Conservation (phyloP, 305 asterid species). For the Fraxinus sp. region DNA sequence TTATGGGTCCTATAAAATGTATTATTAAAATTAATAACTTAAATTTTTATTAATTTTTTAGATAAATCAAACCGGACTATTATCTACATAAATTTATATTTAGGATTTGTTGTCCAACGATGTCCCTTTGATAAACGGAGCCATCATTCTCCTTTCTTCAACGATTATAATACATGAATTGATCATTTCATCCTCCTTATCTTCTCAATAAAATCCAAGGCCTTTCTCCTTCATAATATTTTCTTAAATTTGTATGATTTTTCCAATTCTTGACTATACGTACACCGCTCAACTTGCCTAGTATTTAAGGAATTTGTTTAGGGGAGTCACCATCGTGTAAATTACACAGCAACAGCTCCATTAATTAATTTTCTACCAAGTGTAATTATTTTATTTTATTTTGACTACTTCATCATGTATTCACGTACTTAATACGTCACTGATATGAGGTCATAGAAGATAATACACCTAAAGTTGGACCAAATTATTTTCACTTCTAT, state of each 20-base stretch:
- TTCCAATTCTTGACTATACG: not conserved
- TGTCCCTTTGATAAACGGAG: not conserved
- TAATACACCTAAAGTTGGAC: not conserved
- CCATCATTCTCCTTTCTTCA: not conserved
- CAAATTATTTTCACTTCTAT: not conserved
- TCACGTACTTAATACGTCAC: not conserved
- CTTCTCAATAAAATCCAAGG: not conserved
- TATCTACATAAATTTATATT: too few relatives aligned
- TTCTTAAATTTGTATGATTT: not conserved
- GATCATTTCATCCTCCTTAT: not conserved
- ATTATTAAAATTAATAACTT: too few relatives aligned
- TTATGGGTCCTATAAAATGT: not conserved
- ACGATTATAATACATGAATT: not conserved
- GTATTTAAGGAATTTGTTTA: not conserved
- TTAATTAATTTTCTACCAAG: not conserved
- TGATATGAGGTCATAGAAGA: not conserved
- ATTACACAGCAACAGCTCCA: not conserved
- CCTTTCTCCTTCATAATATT: not conserved
- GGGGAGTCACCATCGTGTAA: not conserved
- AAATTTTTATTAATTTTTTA: too few relatives aligned
- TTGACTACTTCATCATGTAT: not conserved
- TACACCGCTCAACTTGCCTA: not conserved
- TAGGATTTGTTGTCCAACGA: not conserved
- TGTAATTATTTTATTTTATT: not conserved
- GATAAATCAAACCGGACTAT: not conserved